Percentiles rank a stretch among this genome's conserved stretches.
Evolutionary conservation across 129 eudicot species (phyloP).

Genomic region (Cynara cardunculus): DNA sequence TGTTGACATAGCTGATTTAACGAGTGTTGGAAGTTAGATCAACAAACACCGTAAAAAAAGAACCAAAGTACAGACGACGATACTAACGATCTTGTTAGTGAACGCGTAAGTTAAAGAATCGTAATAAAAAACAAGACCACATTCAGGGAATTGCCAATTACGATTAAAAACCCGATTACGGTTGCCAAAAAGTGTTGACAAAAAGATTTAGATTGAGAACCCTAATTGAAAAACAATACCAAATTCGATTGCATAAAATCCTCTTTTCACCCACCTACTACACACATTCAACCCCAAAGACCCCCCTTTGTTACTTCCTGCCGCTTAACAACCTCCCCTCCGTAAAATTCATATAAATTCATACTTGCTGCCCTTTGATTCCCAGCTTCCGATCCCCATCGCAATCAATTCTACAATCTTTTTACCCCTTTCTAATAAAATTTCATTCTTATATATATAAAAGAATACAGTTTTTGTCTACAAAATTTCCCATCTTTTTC

Average conservation of each 20-base stretch:
- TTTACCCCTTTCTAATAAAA: not conserved
- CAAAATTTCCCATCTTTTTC: slow-evolving; percentile 33
- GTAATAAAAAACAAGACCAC: not conserved
- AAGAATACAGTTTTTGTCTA: slow-evolving; percentile 13
- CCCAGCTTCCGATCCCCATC: slow-evolving; percentile 14
- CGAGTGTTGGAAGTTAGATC: not conserved
- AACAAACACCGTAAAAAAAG: not conserved
- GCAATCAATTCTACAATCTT: slow-evolving; percentile 15
- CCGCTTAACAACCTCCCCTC: slow-evolving; percentile 24
- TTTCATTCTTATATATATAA: not conserved
- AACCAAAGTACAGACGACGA: not conserved
- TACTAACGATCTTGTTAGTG: not conserved
- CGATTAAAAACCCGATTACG: not conserved
- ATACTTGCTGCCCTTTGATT: not conserved
- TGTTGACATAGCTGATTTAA: not conserved
- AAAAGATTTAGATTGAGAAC: not conserved
- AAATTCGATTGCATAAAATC: not conserved
- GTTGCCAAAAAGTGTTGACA: not conserved
- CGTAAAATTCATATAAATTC: slow-evolving; percentile 1
- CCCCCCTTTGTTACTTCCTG: slow-evolving; percentile 22
- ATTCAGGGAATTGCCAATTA: not conserved
- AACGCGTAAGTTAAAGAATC: not conserved
- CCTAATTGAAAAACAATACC: not conserved
- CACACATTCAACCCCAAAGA: slow-evolving; percentile 20
- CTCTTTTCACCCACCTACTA: slow-evolving; percentile 14